Percentiles rank a stretch among this genome's conserved stretches.
phyloP scores from a whole-genome alignment of 768 basidiomycete species.

The Cystofilobasidium ferigula region DNA sequence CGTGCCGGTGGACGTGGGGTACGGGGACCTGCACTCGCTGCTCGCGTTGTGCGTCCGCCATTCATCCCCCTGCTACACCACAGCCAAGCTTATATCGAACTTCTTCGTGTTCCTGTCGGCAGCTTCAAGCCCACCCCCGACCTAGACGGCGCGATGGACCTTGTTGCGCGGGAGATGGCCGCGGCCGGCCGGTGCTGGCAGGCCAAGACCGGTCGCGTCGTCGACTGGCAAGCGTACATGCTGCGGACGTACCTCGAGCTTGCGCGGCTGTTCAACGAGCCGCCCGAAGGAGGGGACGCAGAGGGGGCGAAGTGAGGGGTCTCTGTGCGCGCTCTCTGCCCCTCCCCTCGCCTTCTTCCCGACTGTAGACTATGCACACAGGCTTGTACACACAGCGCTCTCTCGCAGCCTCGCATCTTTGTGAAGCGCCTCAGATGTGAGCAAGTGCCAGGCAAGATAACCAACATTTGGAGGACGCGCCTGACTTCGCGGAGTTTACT shows the following conservation, averaged over 20 bases:
- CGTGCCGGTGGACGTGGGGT: not conserved
- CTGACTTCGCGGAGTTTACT: too few species aligned
- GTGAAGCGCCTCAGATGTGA: too few species aligned
- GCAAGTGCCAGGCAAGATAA: too few species aligned
- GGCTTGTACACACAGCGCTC: too few species aligned
- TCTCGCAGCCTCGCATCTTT: too few species aligned
- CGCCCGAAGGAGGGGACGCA: too few species aligned
- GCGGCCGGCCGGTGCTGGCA: not conserved
- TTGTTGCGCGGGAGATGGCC: not conserved
- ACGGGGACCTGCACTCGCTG: not conserved
- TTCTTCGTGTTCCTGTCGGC: not conserved
- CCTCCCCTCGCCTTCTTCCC: too few species aligned
- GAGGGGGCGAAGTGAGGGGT: not conserved
- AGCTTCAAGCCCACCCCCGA: too few species aligned
- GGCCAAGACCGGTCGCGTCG: not conserved
- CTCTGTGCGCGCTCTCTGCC: too few species aligned
- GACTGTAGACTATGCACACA: too few species aligned
- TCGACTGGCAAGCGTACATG: not conserved
- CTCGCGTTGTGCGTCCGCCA: not conserved
- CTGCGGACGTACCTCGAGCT: not conserved
- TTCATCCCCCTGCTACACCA: not conserved
- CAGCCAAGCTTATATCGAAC: not conserved
- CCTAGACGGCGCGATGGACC: not conserved
- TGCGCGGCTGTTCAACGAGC: not conserved
- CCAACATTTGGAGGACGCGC: too few species aligned